Evolutionary conservation across 164 flowering plant genomes (phyloP).

Genomic region (Stephania yunnanensis): DNA sequence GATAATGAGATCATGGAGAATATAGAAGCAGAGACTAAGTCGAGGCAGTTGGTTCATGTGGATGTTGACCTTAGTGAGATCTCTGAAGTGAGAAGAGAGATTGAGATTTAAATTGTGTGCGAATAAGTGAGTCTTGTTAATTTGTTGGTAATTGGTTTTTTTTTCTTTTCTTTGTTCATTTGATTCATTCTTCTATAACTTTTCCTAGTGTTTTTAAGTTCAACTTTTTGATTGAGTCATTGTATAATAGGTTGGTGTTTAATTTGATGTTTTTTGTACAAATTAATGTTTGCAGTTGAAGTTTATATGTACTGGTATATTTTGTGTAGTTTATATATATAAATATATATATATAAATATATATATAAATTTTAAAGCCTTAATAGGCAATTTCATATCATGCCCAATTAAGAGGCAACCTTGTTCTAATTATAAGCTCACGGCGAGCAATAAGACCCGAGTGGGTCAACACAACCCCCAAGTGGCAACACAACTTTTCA

Average conservation of each 20-base stretch:
- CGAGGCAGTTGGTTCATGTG: slow-evolving; percentile 16
- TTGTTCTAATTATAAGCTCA: no score
- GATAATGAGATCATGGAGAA: slow-evolving; percentile 25
- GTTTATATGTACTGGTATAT: neutral
- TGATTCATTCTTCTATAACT: neutral
- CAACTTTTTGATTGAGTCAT: neutral
- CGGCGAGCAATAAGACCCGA: no score
- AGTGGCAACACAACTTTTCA: no score
- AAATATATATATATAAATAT: no score
- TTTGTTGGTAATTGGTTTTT: neutral
- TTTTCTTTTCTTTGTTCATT: neutral
- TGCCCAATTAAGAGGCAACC: no score
- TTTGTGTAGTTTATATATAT: no score
- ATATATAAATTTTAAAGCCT: no score
- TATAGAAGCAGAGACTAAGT: slow-evolving; percentile 21
- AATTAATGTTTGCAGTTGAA: slow-evolving; percentile 25
- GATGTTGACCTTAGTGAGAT: slow-evolving; percentile 21
- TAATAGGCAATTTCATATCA: no score
- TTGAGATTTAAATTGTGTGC: neutral
- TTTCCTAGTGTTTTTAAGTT: neutral
- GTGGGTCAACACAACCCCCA: no score
- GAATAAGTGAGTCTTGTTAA: neutral
- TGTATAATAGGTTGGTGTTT: slow-evolving; percentile 7
- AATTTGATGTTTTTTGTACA: slow-evolving; percentile 23
- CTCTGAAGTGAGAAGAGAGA: slow-evolving; percentile 20